A percentile compares a stretch with the other conserved stretches of the same genome.
Conservation (phyloP, 2,329 filamentous ascomycete genomes). For the Beauveria sp. region DNA sequence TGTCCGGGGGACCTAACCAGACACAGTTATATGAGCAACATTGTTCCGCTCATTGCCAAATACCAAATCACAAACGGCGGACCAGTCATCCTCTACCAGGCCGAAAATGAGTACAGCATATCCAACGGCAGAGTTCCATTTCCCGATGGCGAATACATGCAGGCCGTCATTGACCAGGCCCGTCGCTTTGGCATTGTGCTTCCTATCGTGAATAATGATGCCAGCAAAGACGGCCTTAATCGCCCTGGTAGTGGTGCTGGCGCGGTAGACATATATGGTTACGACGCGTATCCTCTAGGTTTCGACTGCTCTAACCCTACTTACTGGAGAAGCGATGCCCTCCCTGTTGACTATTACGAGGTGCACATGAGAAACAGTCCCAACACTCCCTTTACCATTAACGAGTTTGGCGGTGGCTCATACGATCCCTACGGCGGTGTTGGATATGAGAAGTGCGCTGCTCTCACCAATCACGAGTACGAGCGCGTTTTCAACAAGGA, state of each 20-base stretch:
- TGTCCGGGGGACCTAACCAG: neutral
- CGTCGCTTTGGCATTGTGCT: constrained; percentile 57
- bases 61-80: constrained; percentile 70
- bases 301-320: constrained; percentile 36
- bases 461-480: constrained; percentile 58
- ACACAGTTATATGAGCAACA: constrained; percentile 45
- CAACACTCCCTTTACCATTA: constrained; percentile 52
- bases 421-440: constrained; percentile 66
- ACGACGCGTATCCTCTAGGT: constrained; percentile 36
- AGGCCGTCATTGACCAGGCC: constrained; percentile 56
- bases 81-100: constrained; percentile 62
- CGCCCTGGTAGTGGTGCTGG: constrained; percentile 14
- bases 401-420: constrained; percentile 58
- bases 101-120: constrained; percentile 57
- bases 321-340: constrained; percentile 46
- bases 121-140: constrained; percentile 34
- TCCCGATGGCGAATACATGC: constrained; percentile 58
- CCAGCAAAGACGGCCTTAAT: constrained; percentile 27
- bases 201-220: constrained; percentile 65
- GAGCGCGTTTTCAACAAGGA: constrained; percentile 71
- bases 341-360: constrained; percentile 50
- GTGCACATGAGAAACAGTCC: constrained; percentile 53
- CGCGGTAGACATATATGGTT: constrained; percentile 36
- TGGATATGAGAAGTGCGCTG: constrained; percentile 57
- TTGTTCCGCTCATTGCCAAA: constrained; percentile 54